Evolutionary conservation across 768 basidiomycete genomes (phyloP).

Genomic region (Leccinum arenicola): DNA sequence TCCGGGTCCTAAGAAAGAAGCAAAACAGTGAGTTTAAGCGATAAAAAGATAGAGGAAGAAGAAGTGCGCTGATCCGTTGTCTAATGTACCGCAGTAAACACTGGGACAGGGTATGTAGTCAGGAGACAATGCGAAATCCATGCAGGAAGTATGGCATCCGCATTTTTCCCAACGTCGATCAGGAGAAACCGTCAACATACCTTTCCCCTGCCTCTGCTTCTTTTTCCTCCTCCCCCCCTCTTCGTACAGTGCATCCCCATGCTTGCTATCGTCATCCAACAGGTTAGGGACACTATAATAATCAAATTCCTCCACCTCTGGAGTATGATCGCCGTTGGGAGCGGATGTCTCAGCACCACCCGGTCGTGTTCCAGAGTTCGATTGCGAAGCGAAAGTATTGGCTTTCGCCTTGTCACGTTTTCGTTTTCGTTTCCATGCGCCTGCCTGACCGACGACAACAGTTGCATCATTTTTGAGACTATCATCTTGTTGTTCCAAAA

Average conservation of each 20-base stretch:
- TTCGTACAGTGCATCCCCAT: slow-evolving; percentile 25
- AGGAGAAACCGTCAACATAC: slow-evolving; percentile 17
- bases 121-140: slow-evolving; percentile 9
- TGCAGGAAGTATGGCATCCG: slow-evolving; percentile 1
- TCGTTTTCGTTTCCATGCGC: slow-evolving; percentile 66
- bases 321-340: slow-evolving; percentile 13
- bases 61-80: slow-evolving; percentile 6
- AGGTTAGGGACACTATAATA: slow-evolving; percentile 69
- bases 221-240: slow-evolving; percentile 42
- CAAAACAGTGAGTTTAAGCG: slow-evolving; percentile 3
- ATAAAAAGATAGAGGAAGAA: background rate
- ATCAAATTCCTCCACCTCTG: slow-evolving; percentile 54
- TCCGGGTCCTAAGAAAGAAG: slow-evolving; percentile 34
- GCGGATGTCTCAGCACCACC: slow-evolving; percentile 4
- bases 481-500: slow-evolving; percentile 7
- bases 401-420: slow-evolving; percentile 22
- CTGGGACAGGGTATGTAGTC: background rate
- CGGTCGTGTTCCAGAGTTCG: slow-evolving; percentile 2
- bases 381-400: background rate
- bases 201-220: slow-evolving; percentile 49
- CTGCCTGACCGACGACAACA: slow-evolving; percentile 65
- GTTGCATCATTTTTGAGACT: slow-evolving; percentile 56
- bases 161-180: background rate
- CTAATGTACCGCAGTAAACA: background rate
- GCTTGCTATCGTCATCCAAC: slow-evolving; percentile 53